phyloP scores from a whole-genome alignment of 176 grass and related monocot genomes.

The Carex kokanica region DNA sequence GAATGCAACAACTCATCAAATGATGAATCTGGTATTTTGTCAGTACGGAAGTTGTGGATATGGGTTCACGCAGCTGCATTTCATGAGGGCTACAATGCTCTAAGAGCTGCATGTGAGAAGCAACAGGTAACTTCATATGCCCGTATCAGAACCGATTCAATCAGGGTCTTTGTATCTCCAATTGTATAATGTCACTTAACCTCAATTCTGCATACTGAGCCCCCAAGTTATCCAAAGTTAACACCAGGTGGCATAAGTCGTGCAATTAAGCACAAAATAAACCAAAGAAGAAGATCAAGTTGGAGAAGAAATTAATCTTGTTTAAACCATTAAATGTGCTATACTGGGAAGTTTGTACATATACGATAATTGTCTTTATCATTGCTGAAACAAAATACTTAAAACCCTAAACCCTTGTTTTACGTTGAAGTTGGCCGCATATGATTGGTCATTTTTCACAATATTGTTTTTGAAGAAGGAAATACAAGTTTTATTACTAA shows the following conservation, averaged over 20 bases:
- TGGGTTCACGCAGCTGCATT: constrained; percentile 82
- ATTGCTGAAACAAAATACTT: background rate
- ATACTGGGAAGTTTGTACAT: background rate
- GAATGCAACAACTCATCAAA: constrained; percentile 15
- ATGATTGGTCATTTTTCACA: background rate
- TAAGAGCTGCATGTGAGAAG: constrained; percentile 55
- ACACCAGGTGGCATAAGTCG: too few species aligned
- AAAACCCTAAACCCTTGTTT: background rate
- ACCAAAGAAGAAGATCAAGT: background rate
- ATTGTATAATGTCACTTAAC: background rate
- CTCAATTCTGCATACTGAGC: too few species aligned
- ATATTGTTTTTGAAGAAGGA: background rate
- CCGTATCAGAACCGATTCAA: background rate
- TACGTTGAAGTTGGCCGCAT: background rate
- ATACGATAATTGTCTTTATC: background rate
- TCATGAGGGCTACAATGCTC: constrained; percentile 46
- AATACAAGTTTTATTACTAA: background rate
- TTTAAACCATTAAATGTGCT: background rate
- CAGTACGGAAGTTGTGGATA: constrained; percentile 61
- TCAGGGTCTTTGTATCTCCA: background rate
- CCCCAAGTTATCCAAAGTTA: too few species aligned
- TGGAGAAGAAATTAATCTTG: background rate
- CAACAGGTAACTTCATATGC: constrained; percentile 31
- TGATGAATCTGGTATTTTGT: constrained; percentile 16
- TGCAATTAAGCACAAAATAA: background rate